A percentile compares a stretch with the other conserved stretches of the same genome.
These are phyloP conservation scores for Neoascochyta sp. DNA, from an alignment of 2,329 filamentous ascomycete genomes.

Conservation along the genomic window DNA sequence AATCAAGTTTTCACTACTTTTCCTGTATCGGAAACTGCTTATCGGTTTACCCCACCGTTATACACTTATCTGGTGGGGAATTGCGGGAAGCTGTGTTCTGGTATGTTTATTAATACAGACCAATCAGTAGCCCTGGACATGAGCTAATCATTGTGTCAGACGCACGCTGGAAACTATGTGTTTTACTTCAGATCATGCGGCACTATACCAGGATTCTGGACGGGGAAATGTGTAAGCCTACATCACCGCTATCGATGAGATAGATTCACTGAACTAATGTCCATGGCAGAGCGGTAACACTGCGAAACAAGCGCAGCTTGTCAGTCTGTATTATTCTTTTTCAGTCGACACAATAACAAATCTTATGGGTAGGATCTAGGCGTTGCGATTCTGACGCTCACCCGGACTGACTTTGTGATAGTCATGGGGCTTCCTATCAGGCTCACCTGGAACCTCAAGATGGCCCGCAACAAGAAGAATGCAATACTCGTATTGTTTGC, in stretches of 20 bases:
- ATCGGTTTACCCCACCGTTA: slow-evolving; percentile 21
- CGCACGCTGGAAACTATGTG: slow-evolving; percentile 34
- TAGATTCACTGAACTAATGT: neutral
- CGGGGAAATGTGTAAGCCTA: slow-evolving; percentile 7
- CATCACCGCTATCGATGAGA: slow-evolving; percentile 7
- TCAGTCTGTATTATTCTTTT: slow-evolving; percentile 16
- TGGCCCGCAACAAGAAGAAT: slow-evolving; percentile 29
- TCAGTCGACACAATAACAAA: slow-evolving; percentile 30
- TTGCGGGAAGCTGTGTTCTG: slow-evolving; percentile 29
- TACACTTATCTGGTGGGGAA: slow-evolving; percentile 35
- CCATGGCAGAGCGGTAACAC: neutral
- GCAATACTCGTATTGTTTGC: slow-evolving; percentile 22
- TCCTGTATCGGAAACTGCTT: slow-evolving; percentile 37
- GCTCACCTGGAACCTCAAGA: slow-evolving; percentile 34
- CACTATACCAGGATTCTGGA: slow-evolving; percentile 10
- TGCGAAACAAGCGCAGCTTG: slow-evolving; percentile 19
- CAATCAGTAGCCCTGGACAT: too few species aligned
- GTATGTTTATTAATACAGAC: too few species aligned
- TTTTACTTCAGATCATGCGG: slow-evolving; percentile 37
- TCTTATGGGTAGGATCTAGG: slow-evolving; percentile 20
- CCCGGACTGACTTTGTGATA: too few species aligned
- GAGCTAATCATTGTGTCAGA: slow-evolving; percentile 12
- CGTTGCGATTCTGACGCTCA: too few species aligned
- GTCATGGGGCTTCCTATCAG: slow-evolving; percentile 36
- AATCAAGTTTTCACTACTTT: slow-evolving; percentile 39